Evolutionary conservation across 2,329 filamentous ascomycete species (phyloP).

Genomic region (Claviceps arundinis): DNA sequence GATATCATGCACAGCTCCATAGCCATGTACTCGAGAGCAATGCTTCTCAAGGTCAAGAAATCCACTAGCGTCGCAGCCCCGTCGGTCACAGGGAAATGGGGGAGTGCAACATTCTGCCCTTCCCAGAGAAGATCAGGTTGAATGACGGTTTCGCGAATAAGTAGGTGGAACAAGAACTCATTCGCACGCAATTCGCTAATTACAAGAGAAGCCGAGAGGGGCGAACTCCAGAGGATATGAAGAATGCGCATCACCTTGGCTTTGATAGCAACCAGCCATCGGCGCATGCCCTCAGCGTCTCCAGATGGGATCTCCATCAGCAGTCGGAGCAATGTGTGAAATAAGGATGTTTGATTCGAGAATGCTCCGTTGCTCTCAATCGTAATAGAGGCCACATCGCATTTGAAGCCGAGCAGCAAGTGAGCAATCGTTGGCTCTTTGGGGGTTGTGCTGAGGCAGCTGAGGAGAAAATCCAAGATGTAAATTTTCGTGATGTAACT

Average conservation of each 20-base stretch:
- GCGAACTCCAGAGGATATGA: slow-evolving; percentile 70
- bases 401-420: slow-evolving; percentile 76
- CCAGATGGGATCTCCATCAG: slow-evolving; percentile 54
- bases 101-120: slow-evolving; percentile 42
- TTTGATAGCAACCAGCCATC: slow-evolving; percentile 58
- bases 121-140: slow-evolving; percentile 63
- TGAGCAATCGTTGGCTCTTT: slow-evolving; percentile 80
- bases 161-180: slow-evolving; percentile 67
- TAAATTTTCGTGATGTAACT: slow-evolving; percentile 72
- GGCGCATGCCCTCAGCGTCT: slow-evolving; percentile 45
- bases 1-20: slow-evolving; percentile 71
- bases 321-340: slow-evolving; percentile 69
- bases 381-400: slow-evolving; percentile 55
- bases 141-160: slow-evolving; percentile 59
- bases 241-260: slow-evolving; percentile 60
- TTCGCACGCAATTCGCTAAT: slow-evolving; percentile 68
- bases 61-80: slow-evolving; percentile 59
- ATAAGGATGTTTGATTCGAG: slow-evolving; percentile 57
- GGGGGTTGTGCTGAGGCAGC: slow-evolving; percentile 62
- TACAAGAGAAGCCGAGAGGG: slow-evolving; percentile 61
- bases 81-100: slow-evolving; percentile 55
- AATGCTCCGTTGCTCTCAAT: slow-evolving; percentile 59
- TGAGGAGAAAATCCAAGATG: slow-evolving; percentile 74
- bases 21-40: slow-evolving; percentile 72
- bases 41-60: slow-evolving; percentile 64